These are phyloP conservation scores for Trichoderma atroviride DNA, from an alignment of 2,329 filamentous ascomycete species.

Conservation along the genomic window DNA sequence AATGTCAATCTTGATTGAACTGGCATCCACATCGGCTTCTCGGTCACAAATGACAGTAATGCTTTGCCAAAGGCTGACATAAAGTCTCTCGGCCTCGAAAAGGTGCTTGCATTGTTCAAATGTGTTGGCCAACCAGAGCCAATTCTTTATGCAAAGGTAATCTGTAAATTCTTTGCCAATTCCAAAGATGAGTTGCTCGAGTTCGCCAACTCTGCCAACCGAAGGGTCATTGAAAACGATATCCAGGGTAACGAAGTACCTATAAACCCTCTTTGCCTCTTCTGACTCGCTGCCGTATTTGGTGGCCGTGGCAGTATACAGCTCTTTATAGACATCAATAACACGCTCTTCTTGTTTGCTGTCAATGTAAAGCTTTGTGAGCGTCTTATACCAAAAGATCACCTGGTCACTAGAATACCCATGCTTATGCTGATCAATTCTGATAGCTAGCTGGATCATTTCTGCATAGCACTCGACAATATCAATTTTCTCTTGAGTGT, in stretches of 20 bases:
- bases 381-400: not conserved
- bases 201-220: conserved; percentile 35
- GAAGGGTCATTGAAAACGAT: conserved; percentile 39
- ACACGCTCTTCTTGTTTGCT: not conserved
- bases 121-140: conserved; percentile 40
- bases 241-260: conserved; percentile 40
- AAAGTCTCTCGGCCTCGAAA: conserved; percentile 43
- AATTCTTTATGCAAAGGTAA: conserved; percentile 39
- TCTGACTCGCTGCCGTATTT: not conserved
- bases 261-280: conserved; percentile 35
- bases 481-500: not conserved
- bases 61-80: conserved; percentile 45
- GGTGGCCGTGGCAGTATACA: not conserved
- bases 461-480: not conserved
- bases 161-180: conserved; percentile 40
- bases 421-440: not conserved
- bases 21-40: conserved; percentile 39
- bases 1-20: conserved; percentile 44
- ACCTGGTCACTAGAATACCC: not conserved
- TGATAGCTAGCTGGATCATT: conserved; percentile 1
- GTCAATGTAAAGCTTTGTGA: not conserved
- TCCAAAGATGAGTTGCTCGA: conserved; percentile 42
- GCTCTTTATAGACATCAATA: not conserved
- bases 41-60: conserved; percentile 39
- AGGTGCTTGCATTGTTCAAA: conserved; percentile 41